Evolutionary conservation across 2,329 filamentous ascomycete genomes (phyloP), one percentile per base, ranked within the genome.

Genomic region (Penicillium glabrum): DNA sequence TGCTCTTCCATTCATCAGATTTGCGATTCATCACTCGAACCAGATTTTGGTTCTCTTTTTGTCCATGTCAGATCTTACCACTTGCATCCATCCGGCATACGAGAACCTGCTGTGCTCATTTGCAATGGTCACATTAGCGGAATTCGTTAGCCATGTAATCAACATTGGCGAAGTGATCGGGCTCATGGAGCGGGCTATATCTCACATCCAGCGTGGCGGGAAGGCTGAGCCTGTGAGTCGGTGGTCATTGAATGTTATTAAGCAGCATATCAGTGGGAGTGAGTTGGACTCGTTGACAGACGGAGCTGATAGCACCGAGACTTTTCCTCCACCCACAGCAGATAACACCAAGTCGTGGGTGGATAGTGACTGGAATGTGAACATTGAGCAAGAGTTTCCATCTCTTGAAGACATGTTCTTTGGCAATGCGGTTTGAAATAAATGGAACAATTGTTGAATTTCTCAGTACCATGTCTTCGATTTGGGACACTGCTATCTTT

Each of bases 331-430:
- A n/a, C 19, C 53, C n/a, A 10, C 51, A 9, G 2, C 26, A 3
- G 37, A 53, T 3, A 16, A 48, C 29, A 5, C 47, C 29, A 56
- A 43, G 11, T 39, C 57, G 4, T 59, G 49, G 60, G 51, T 47
- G 13, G 50, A 51, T 10, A 37, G 31, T 19, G 48, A 59, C 8
- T 57, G 55, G 61, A 27, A 33, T 23, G 26, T 58, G 61, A 27
- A 39, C n/a, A 23, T 56, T 14, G 56, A 60, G 2, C 53, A 57
- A 23, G 60, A 63, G 3, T 63, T 61, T 41, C 57, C 58, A 4
- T 63, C 60, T 6, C 53, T 63, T 13, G 51, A 62, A 54, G 58
- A 63, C 10, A 62, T 62, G 57, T 62, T 62, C 31, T 63, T 58
- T 44, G 53, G 54, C 1, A 54, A 51, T 37, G 37, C 55, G 31